These are phyloP conservation scores for Leonotis leonurus DNA, from an alignment of 257 asterid genomes.

Conservation along the genomic window DNA sequence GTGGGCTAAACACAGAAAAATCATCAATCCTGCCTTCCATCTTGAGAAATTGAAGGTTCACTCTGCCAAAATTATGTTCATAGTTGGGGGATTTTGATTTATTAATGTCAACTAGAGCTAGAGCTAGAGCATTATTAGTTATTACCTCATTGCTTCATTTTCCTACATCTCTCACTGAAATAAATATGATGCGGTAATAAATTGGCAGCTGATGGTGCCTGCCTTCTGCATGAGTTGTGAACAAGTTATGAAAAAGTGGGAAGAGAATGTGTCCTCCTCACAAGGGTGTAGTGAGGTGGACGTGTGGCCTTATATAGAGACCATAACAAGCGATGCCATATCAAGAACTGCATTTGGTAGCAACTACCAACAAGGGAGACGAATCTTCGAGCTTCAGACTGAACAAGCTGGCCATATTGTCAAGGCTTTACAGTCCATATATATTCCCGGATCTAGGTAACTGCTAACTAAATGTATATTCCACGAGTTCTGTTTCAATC, in stretches of 20 bases:
- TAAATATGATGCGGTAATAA: too few relatives aligned
- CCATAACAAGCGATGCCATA: constrained; percentile 33
- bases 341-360: constrained; percentile 58
- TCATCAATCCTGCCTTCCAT: constrained; percentile 52
- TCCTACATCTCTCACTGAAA: too few relatives aligned
- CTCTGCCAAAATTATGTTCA: neutral
- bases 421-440: constrained; percentile 14
- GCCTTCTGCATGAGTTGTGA: constrained; percentile 29
- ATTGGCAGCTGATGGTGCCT: constrained; percentile 31
- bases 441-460: constrained; percentile 45
- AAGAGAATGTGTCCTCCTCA: neutral
- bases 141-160: too few relatives aligned
- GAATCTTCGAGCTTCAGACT: constrained; percentile 35
- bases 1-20: constrained; percentile 44
- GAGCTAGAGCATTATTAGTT: too few relatives aligned
- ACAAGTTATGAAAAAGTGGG: constrained; percentile 13
- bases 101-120: too few relatives aligned
- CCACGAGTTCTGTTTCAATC: neutral
- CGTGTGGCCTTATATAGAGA: constrained; percentile 44
- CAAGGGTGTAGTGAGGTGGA: constrained; percentile 30
- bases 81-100: too few relatives aligned
- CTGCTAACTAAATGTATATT: neutral
- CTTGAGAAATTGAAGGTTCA: constrained; percentile 38
- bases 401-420: constrained; percentile 26
- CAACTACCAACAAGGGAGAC: constrained; percentile 40